Conservation (phyloP, 192 early-diverging fungal species). For the Nowakowskiella sp. region DNA sequence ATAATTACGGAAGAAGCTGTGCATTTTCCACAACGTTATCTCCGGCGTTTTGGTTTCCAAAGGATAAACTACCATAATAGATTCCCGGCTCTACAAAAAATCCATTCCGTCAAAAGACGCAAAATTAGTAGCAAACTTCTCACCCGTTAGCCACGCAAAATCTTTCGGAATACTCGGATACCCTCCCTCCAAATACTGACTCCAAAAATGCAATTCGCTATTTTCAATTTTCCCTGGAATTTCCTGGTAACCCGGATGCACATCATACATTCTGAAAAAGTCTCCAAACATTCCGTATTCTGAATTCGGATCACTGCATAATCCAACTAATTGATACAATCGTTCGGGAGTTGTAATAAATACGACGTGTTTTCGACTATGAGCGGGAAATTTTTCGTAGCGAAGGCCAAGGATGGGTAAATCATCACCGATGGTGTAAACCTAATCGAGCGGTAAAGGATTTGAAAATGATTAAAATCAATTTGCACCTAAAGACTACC, state of each 20-base stretch:
- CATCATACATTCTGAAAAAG: slow-evolving; percentile 65
- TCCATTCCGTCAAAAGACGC: not conserved
- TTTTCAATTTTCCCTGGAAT: slow-evolving; percentile 44
- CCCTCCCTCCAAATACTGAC: slow-evolving; percentile 51
- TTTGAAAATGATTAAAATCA: not conserved
- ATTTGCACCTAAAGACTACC: slow-evolving; percentile 21
- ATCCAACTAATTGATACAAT: slow-evolving; percentile 89
- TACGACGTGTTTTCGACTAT: slow-evolving; percentile 67
- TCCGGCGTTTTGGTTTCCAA: slow-evolving; percentile 61
- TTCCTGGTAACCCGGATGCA: slow-evolving; percentile 54
- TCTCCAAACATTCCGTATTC: slow-evolving; percentile 67
- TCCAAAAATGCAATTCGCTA: slow-evolving; percentile 62
- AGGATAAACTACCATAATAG: slow-evolving; percentile 73
- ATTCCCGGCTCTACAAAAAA: slow-evolving; percentile 60
- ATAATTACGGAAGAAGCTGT: slow-evolving; percentile 67
- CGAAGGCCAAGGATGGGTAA: slow-evolving; percentile 73
- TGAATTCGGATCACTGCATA: slow-evolving; percentile 28
- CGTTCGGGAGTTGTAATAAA: slow-evolving; percentile 72
- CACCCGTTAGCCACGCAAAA: slow-evolving; percentile 87
- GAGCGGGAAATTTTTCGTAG: slow-evolving; percentile 71
- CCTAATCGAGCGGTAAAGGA: slow-evolving; percentile 16
- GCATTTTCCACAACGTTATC: slow-evolving; percentile 78
- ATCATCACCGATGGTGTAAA: slow-evolving; percentile 62
- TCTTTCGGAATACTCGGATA: slow-evolving; percentile 58
- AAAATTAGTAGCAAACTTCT: not conserved